Evolutionary conservation across 805 yeast genomes (phyloP).

Genomic region (Kuraishia hungarica): DNA sequence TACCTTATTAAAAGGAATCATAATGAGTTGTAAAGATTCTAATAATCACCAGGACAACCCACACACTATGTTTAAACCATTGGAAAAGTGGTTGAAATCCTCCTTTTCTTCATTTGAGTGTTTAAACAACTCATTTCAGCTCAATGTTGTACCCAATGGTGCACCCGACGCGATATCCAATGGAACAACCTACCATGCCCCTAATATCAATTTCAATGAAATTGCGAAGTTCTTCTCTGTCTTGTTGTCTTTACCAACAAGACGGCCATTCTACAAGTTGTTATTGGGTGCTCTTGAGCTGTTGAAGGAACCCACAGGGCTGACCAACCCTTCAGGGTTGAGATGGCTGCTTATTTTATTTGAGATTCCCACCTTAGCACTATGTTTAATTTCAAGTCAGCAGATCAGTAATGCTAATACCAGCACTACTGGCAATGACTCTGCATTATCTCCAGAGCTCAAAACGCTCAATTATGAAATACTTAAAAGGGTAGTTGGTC

Average conservation of each 20-base stretch:
- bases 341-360: constrained; percentile 57
- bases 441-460: constrained; percentile 33
- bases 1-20: constrained; percentile 21
- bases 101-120: constrained; percentile 39
- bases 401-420: no score
- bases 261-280: constrained; percentile 49
- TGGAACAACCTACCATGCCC: constrained; percentile 25
- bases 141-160: constrained; percentile 8
- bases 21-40: constrained; percentile 23
- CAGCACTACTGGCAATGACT: neutral
- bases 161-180: constrained; percentile 5
- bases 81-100: constrained; percentile 35
- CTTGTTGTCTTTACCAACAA: constrained; percentile 46
- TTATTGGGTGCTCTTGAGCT: constrained; percentile 42
- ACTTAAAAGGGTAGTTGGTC: constrained; percentile 60
- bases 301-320: constrained; percentile 39
- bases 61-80: constrained; percentile 31
- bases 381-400: constrained; percentile 28
- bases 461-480: constrained; percentile 58
- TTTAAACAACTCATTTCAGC: constrained; percentile 49
- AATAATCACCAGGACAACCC: constrained; percentile 3
- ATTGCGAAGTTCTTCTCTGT: constrained; percentile 36
- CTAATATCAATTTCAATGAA: constrained; percentile 42
- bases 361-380: constrained; percentile 57
- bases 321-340: constrained; percentile 33